phyloP scores from a whole-genome alignment of 768 basidiomycete species.

The Russula sp. region DNA sequence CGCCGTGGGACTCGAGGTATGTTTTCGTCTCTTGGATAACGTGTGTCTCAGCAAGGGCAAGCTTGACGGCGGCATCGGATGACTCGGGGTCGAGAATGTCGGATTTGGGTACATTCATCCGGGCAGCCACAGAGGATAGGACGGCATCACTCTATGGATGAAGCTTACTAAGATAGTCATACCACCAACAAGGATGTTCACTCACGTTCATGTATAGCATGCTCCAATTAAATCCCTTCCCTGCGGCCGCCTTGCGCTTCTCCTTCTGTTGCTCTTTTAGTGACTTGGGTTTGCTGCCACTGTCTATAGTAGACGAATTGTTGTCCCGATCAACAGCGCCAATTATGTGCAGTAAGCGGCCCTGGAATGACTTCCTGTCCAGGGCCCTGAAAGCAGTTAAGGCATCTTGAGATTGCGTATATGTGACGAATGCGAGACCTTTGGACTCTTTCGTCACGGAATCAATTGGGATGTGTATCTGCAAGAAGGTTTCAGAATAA shows the following conservation, averaged over 20 bases:
- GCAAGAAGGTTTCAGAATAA: slow-evolving; percentile 10
- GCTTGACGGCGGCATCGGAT: slow-evolving; percentile 81
- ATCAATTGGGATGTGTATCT: slow-evolving; percentile 58
- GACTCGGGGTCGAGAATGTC: slow-evolving; percentile 84
- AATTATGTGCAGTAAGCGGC: slow-evolving; percentile 84
- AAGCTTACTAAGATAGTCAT: slow-evolving; percentile 22
- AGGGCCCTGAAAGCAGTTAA: slow-evolving; percentile 69
- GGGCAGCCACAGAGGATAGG: slow-evolving; percentile 79
- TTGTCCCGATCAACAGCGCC: slow-evolving; percentile 69
- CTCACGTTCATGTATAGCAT: slow-evolving; percentile 97
- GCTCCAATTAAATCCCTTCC: slow-evolving; percentile 86
- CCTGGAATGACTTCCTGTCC: slow-evolving; percentile 85
- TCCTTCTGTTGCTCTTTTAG: slow-evolving; percentile 55
- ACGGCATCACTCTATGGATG: slow-evolving; percentile 81
- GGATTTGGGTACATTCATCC: slow-evolving; percentile 82
- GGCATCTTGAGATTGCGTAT: slow-evolving; percentile 40
- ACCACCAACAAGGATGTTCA: slow-evolving; percentile 28
- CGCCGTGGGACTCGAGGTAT: slow-evolving; percentile 76
- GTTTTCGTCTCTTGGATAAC: slow-evolving; percentile 92
- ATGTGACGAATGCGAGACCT: slow-evolving; percentile 60
- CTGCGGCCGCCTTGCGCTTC: slow-evolving; percentile 60
- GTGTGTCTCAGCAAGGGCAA: slow-evolving; percentile 94
- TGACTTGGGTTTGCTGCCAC: slow-evolving; percentile 39
- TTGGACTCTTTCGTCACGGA: slow-evolving; percentile 42
- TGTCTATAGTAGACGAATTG: slow-evolving; percentile 40